Conservation (phyloP, 345 rosid genomes). For the Eucalyptus cloeziana region DNA sequence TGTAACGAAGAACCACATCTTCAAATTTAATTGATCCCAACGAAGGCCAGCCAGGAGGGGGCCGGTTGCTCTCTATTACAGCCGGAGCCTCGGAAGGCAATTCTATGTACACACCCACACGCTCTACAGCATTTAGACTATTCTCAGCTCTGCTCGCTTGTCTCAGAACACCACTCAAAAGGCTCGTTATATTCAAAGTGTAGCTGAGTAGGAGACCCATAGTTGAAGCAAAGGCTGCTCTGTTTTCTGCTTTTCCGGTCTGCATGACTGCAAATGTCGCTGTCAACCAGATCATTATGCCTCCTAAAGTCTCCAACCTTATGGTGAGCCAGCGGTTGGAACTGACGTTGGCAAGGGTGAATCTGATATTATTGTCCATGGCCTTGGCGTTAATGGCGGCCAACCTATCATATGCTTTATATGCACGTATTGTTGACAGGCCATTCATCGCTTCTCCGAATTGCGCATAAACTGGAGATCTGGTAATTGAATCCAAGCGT, state of each 20-base stretch:
- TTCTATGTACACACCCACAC: conserved; percentile 80
- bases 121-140: conserved; percentile 90
- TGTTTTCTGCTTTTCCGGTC: conserved; percentile 53
- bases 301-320: conserved; percentile 81
- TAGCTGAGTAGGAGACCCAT: conserved; percentile 98
- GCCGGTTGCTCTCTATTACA: conserved; percentile 49
- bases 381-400: conserved; percentile 69
- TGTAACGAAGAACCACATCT: conserved; percentile 73
- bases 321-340: conserved; percentile 86
- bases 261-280: conserved; percentile 87
- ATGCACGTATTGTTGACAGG: conserved; percentile 79
- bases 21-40: conserved; percentile 66
- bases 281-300: conserved; percentile 91
- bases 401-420: conserved; percentile 83
- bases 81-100: conserved; percentile 80
- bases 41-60: conserved; percentile 83
- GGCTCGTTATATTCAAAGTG: conserved; percentile 67
- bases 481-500: conserved; percentile 80
- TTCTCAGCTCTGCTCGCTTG: conserved; percentile 94
- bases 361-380: conserved; percentile 90
- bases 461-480: conserved; percentile 93
- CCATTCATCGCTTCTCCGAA: conserved; percentile 97
- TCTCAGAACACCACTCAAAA: conserved; percentile 73
- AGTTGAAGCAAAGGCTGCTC: conserved; percentile 63
- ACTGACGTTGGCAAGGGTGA: conserved; percentile 74